phyloP scores from a whole-genome alignment of 2,329 filamentous ascomycete genomes.

The Phyllosticta ampelicida region DNA sequence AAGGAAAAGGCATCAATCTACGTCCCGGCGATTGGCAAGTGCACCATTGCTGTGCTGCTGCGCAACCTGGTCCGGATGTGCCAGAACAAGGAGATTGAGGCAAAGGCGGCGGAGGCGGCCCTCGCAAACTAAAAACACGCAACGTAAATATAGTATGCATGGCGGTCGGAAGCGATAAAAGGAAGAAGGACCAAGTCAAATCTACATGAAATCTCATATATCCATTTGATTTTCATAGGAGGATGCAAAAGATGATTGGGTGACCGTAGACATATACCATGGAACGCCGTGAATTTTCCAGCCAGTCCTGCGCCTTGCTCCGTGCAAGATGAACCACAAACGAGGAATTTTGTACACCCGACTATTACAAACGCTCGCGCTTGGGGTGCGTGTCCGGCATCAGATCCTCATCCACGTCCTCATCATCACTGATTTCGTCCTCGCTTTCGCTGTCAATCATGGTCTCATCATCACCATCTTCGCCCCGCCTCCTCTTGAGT shows the following conservation, averaged over 20 bases:
- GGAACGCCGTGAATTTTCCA: slow-evolving; percentile 10
- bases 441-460: slow-evolving; percentile 15
- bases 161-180: background rate
- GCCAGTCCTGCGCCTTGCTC: slow-evolving; percentile 10
- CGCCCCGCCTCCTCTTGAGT: slow-evolving; percentile 69
- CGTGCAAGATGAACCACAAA: slow-evolving; percentile 4
- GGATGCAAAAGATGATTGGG: slow-evolving; percentile 1
- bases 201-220: background rate
- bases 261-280: slow-evolving; percentile 9
- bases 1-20: slow-evolving; percentile 97
- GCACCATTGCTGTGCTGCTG: slow-evolving; percentile 85
- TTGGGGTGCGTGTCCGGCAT: slow-evolving; percentile 6
- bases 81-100: slow-evolving; percentile 29
- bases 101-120: slow-evolving; percentile 12
- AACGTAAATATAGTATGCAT: background rate
- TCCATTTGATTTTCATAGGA: slow-evolving; percentile 1
- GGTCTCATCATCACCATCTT: slow-evolving; percentile 35
- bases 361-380: slow-evolving; percentile 7
- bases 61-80: slow-evolving; percentile 62
- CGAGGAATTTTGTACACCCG: slow-evolving; percentile 2
- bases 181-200: background rate
- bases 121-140: slow-evolving; percentile 12
- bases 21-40: slow-evolving; percentile 93
- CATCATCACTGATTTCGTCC: slow-evolving; percentile 24
- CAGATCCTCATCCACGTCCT: slow-evolving; percentile 15